Conservation (phyloP, 768 basidiomycete species). For the Boletus eberwhitei region DNA sequence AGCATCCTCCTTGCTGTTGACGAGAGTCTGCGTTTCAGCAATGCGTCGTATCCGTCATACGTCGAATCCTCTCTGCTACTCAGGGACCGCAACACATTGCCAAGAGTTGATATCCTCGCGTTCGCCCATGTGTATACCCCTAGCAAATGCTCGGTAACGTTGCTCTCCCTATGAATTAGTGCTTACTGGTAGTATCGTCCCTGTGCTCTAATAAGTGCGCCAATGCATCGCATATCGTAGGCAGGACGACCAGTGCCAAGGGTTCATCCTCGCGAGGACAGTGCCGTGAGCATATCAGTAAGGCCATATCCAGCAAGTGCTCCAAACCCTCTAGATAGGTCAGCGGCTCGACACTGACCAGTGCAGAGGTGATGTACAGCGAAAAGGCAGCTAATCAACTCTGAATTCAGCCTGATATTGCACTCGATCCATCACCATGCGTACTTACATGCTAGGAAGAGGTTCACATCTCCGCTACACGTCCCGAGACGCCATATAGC, state of each 20-base stretch:
- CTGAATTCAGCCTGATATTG: not conserved
- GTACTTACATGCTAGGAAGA: constrained; percentile 42
- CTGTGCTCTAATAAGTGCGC: constrained; percentile 33
- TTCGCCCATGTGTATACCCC: constrained; percentile 5
- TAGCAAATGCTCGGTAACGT: constrained; percentile 1
- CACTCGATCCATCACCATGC: not conserved
- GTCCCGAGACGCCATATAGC: constrained; percentile 38
- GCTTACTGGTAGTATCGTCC: constrained; percentile 28
- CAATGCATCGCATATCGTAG: constrained; percentile 51
- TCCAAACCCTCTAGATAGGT: constrained; percentile 42
- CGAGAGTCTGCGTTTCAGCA: constrained; percentile 34
- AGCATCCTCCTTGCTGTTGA: constrained; percentile 25
- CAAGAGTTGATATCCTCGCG: constrained; percentile 51
- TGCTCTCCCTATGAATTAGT: not conserved
- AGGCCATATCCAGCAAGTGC: constrained; percentile 46
- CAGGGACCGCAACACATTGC: constrained; percentile 36
- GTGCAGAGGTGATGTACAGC: constrained; percentile 36
- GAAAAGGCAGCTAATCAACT: constrained; percentile 44
- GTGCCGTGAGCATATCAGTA: constrained; percentile 46
- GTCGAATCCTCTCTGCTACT: constrained; percentile 9
- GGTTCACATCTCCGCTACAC: constrained; percentile 26
- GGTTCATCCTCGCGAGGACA: constrained; percentile 47
- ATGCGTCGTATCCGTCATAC: constrained; percentile 22
- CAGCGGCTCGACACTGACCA: constrained; percentile 33
- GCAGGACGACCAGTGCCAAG: constrained; percentile 47